Evolutionary conservation across 2,329 filamentous ascomycete species (phyloP).

Genomic region (Botrytis sinoallii): DNA sequence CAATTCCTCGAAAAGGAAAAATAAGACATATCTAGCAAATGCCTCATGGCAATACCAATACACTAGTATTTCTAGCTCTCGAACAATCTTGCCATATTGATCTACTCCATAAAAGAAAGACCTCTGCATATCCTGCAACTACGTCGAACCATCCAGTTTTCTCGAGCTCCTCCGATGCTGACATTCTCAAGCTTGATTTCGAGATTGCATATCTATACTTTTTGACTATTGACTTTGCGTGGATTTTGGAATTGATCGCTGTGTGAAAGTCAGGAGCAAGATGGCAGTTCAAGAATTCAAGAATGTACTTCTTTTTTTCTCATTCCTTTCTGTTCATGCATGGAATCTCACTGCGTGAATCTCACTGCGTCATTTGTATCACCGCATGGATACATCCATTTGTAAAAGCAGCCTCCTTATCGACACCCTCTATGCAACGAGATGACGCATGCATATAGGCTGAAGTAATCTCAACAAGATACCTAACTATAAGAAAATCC

Average conservation of each 20-base stretch:
- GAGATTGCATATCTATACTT: not conserved
- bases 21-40: not conserved
- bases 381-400: not conserved
- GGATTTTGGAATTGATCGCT: not conserved
- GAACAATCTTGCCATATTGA: not conserved
- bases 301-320: not conserved
- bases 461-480: not conserved
- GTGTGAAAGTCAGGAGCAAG: not conserved
- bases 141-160: not conserved
- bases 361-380: not conserved
- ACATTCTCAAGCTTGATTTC: not conserved
- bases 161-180: not conserved
- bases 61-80: not conserved
- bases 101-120: not conserved
- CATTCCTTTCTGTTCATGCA: not conserved
- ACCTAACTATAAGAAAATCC: not conserved
- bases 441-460: not conserved
- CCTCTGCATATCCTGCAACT: not conserved
- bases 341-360: not conserved
- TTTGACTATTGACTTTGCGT: not conserved
- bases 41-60: not conserved
- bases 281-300: rapidly evolving
- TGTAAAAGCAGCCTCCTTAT: not conserved
- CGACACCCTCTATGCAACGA: not conserved
- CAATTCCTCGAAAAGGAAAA: not conserved